Evolutionary conservation across 1,139 yeast species (phyloP).

Genomic region (Debaryomycetaceae sp.): DNA sequence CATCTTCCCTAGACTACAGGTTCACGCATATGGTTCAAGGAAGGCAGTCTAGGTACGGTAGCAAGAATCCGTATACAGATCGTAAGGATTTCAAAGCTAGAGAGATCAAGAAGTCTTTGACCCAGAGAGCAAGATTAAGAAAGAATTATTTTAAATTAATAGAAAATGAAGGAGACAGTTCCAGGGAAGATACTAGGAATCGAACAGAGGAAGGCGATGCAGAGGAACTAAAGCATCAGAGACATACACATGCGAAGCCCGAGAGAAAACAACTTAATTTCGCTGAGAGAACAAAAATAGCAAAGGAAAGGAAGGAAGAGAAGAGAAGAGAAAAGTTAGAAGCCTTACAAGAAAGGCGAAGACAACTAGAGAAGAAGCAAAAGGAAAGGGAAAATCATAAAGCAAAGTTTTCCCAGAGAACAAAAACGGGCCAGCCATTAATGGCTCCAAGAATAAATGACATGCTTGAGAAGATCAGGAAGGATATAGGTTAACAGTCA

Average conservation of each 20-base stretch:
- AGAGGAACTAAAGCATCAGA: slow-evolving; percentile 3
- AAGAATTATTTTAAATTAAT: slow-evolving; percentile 77
- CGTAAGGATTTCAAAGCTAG: slow-evolving; percentile 39
- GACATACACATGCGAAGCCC: slow-evolving; percentile 14
- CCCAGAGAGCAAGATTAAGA: slow-evolving; percentile 79
- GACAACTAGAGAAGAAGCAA: slow-evolving; percentile 19
- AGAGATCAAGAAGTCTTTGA: slow-evolving; percentile 73
- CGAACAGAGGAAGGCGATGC: slow-evolving; percentile 6
- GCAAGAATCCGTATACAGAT: slow-evolving; percentile 31
- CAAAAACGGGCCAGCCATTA: slow-evolving; percentile 77
- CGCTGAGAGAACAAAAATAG: slow-evolving; percentile 46
- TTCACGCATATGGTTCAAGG: background rate
- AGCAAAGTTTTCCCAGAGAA: slow-evolving; percentile 53
- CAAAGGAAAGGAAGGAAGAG: slow-evolving; percentile 41
- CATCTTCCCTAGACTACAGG: background rate
- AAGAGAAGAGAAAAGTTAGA: slow-evolving; percentile 29
- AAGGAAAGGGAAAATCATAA: slow-evolving; percentile 42
- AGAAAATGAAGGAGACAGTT: slow-evolving; percentile 27
- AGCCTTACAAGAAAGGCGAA: slow-evolving; percentile 21
- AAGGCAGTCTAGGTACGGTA: background rate
- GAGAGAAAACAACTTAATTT: slow-evolving; percentile 24
- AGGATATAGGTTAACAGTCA: slow-evolving; percentile 22
- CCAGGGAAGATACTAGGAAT: slow-evolving; percentile 35
- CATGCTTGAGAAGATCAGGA: slow-evolving; percentile 71
- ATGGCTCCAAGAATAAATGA: slow-evolving; percentile 88